Evolutionary conservation across 495 filamentous ascomycete species (phyloP).

Genomic region (Durotheca rogersii): DNA sequence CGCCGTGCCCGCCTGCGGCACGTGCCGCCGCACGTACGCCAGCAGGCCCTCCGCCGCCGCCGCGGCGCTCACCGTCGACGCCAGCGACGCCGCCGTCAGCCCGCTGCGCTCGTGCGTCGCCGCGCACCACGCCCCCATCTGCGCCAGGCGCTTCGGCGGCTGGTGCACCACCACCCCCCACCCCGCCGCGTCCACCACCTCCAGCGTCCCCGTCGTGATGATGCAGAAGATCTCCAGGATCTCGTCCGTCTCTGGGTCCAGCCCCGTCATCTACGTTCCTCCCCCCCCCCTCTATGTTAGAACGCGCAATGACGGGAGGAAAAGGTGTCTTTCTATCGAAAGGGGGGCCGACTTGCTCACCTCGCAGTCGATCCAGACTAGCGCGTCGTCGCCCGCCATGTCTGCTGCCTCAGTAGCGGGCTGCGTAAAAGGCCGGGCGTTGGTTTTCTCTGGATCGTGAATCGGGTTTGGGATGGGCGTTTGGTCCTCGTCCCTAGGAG

Average conservation of each 20-base stretch:
- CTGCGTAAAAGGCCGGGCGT: too few relatives aligned
- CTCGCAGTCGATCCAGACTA: slow-evolving; percentile 86
- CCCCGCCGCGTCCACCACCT: slow-evolving; percentile 72
- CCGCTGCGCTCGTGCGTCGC: slow-evolving; percentile 66
- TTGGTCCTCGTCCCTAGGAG: too few relatives aligned
- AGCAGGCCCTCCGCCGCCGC: slow-evolving; percentile 73
- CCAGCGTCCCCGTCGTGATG: slow-evolving; percentile 77
- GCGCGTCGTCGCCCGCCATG: slow-evolving; percentile 45
- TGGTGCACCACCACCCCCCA: slow-evolving; percentile 82
- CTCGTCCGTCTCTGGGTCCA: slow-evolving; percentile 72
- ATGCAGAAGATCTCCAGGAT: slow-evolving; percentile 95
- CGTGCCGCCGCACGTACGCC: slow-evolving; percentile 69
- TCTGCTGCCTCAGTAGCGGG: not conserved
- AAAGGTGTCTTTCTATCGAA: too few relatives aligned
- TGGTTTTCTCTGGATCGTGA: too few relatives aligned
- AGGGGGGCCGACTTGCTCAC: slow-evolving; percentile 40
- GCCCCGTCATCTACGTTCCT: slow-evolving; percentile 80
- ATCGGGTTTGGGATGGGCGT: too few relatives aligned
- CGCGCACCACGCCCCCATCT: slow-evolving; percentile 70
- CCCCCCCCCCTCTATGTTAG: too few relatives aligned
- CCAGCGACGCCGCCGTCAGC: slow-evolving; percentile 72
- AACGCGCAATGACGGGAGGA: too few relatives aligned
- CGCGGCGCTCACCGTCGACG: slow-evolving; percentile 69
- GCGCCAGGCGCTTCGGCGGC: slow-evolving; percentile 63
- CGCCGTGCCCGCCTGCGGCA: slow-evolving; percentile 66